Percentiles rank a stretch among this genome's conserved stretches.
These are phyloP conservation scores for Solanum microdontum DNA, from an alignment of 257 asterid species.

Conservation along the genomic window DNA sequence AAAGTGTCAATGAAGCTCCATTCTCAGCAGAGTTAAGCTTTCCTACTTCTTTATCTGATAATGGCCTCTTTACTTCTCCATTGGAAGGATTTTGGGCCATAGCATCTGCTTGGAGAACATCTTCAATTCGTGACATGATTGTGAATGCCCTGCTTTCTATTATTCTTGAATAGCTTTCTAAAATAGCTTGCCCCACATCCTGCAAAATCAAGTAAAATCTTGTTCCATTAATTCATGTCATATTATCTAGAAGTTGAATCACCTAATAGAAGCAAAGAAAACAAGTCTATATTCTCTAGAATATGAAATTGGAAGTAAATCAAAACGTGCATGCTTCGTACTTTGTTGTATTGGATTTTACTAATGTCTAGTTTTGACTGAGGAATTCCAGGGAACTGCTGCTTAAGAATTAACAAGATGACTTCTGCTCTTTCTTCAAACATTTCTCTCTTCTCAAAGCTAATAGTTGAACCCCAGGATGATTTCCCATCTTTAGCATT, in stretches of 20 bases:
- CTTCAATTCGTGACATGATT: constrained; percentile 71
- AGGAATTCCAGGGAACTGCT: constrained; percentile 66
- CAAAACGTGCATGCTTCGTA: constrained; percentile 10
- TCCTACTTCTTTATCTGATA: constrained; percentile 11
- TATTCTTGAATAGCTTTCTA: constrained; percentile 89
- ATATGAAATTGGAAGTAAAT: neutral
- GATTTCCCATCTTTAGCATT: constrained; percentile 65
- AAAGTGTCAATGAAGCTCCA: constrained; percentile 30
- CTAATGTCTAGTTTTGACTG: constrained; percentile 78
- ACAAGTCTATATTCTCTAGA: neutral
- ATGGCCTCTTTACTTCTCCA: constrained; percentile 21
- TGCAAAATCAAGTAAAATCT: constrained; percentile 12
- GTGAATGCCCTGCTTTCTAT: constrained; percentile 75
- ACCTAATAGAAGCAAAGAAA: neutral
- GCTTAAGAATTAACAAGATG: constrained; percentile 54
- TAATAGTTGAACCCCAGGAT: constrained; percentile 71
- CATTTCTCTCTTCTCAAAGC: constrained; percentile 72
- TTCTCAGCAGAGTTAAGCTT: constrained; percentile 8
- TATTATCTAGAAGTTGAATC: neutral
- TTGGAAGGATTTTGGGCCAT: constrained; percentile 22
- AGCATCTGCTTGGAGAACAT: constrained; percentile 61
- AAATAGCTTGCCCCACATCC: constrained; percentile 89
- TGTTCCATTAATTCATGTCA: neutral
- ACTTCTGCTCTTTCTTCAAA: constrained; percentile 83
- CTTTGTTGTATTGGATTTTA: constrained; percentile 71